Conservation (phyloP, 2,329 filamentous ascomycete species). For the Monilinia aucupariae region DNA sequence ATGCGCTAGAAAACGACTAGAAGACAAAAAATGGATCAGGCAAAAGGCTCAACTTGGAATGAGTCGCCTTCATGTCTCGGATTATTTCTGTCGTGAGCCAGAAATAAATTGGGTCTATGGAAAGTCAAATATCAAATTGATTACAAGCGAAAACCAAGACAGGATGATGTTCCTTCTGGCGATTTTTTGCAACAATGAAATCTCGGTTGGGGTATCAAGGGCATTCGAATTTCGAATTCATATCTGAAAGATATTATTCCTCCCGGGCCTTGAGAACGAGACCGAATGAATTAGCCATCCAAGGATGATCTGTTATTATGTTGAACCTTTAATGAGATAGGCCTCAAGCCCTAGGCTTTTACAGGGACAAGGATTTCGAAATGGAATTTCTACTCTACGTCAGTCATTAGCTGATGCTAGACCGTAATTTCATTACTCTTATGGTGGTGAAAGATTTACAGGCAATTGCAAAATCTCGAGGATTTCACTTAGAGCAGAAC, state of each 20-base stretch:
- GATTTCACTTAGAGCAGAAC: background rate
- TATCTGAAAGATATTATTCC: background rate
- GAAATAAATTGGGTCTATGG: background rate
- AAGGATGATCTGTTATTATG: conserved; percentile 13
- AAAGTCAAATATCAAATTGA: background rate
- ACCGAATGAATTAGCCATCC: background rate
- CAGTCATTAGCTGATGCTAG: background rate
- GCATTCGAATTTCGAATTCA: background rate
- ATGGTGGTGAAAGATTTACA: background rate
- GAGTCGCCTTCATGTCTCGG: conserved; percentile 6
- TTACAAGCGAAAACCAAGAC: background rate
- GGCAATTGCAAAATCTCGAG: background rate
- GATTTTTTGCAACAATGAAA: background rate
- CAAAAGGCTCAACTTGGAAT: background rate
- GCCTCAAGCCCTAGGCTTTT: background rate
- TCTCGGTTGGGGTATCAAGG: background rate
- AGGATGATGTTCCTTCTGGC: background rate
- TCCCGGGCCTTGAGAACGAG: background rate
- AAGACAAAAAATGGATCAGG: background rate
- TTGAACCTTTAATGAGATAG: conserved; percentile 11
- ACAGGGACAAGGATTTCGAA: conserved; percentile 5
- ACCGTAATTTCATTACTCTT: conserved; percentile 6
- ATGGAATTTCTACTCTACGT: conserved; percentile 3
- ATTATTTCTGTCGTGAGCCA: background rate
- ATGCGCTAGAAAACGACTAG: background rate